These are phyloP conservation scores for Cladosporium velox DNA, from an alignment of 2,329 filamentous ascomycete species.

Conservation along the genomic window DNA sequence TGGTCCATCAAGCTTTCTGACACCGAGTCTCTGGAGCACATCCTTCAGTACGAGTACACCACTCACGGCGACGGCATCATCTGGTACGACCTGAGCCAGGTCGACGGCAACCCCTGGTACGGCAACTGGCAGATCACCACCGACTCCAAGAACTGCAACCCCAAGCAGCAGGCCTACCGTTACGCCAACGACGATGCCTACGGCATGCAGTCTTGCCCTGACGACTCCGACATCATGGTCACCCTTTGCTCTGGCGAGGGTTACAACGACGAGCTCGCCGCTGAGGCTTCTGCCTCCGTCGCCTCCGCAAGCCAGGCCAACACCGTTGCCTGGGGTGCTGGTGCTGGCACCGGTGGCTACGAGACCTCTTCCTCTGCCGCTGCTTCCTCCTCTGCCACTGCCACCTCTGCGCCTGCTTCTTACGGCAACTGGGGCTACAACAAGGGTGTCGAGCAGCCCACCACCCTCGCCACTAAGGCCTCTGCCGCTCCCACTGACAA, in stretches of 20 bases:
- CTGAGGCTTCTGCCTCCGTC: constrained; percentile 31
- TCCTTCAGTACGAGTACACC: constrained; percentile 44
- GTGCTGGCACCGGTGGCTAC: background rate
- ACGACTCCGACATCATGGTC: constrained; percentile 38
- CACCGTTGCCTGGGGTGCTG: constrained; percentile 16
- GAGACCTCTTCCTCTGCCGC: background rate
- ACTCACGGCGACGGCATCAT: constrained; percentile 40
- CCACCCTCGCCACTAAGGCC: constrained; percentile 18
- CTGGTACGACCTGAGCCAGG: constrained; percentile 43
- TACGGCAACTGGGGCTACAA: constrained; percentile 4
- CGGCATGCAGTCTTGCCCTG: constrained; percentile 41
- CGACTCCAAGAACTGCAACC: constrained; percentile 29
- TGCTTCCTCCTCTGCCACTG: background rate
- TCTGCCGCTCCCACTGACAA: constrained; percentile 11
- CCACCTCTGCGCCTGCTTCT: background rate
- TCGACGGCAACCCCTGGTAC: constrained; percentile 42
- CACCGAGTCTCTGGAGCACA: constrained; percentile 29
- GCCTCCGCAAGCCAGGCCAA: constrained; percentile 29
- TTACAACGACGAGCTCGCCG: constrained; percentile 23
- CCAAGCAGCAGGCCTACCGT: constrained; percentile 40
- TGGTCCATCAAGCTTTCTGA: constrained; percentile 45
- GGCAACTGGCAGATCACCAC: constrained; percentile 41
- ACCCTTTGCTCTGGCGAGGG: constrained; percentile 39
- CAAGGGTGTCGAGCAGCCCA: constrained; percentile 12
- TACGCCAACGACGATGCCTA: constrained; percentile 43